Conservation (phyloP, 2,329 filamentous ascomycete genomes). For the Colletotrichum sojae region DNA sequence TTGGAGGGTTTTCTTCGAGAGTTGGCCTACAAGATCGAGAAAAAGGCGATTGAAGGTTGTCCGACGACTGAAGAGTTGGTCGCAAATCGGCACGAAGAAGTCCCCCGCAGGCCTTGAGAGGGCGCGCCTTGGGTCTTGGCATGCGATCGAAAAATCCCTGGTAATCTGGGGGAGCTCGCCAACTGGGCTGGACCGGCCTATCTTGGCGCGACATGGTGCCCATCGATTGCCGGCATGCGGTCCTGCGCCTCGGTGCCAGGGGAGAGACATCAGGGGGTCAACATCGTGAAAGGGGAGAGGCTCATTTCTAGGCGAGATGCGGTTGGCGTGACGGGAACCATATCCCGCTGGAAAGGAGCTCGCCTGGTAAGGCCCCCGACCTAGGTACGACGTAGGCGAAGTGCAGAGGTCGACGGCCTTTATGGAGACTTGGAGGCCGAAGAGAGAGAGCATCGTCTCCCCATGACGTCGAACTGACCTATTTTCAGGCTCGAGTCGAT, state of each 20-base stretch:
- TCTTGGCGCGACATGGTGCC: constrained; percentile 17
- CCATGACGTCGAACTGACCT: not conserved
- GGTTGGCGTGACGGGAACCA: no score
- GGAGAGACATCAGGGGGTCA: constrained; percentile 16
- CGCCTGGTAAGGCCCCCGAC: no score
- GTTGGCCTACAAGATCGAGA: no score
- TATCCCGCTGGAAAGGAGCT: no score
- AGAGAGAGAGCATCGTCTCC: not conserved
- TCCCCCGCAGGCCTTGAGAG: not conserved
- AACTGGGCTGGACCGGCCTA: constrained; percentile 14
- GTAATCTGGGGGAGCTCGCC: constrained; percentile 27
- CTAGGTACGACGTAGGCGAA: no score
- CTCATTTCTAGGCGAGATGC: no score
- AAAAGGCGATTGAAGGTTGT: no score
- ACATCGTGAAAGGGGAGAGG: not conserved
- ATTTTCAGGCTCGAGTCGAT: not conserved
- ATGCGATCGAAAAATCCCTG: constrained; percentile 4
- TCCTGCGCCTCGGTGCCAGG: constrained; percentile 2
- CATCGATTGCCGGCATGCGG: constrained; percentile 6
- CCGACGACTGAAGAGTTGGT: no score
- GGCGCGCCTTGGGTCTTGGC: constrained; percentile 3
- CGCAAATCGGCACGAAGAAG: no score
- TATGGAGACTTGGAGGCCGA: not conserved
- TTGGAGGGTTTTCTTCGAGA: no score
- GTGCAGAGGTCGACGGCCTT: no score